Evolutionary conservation across 2,329 filamentous ascomycete genomes (phyloP), one percentile per base, ranked within the genome.

Genomic region (Magnaporthiopsis rhizophila): DNA sequence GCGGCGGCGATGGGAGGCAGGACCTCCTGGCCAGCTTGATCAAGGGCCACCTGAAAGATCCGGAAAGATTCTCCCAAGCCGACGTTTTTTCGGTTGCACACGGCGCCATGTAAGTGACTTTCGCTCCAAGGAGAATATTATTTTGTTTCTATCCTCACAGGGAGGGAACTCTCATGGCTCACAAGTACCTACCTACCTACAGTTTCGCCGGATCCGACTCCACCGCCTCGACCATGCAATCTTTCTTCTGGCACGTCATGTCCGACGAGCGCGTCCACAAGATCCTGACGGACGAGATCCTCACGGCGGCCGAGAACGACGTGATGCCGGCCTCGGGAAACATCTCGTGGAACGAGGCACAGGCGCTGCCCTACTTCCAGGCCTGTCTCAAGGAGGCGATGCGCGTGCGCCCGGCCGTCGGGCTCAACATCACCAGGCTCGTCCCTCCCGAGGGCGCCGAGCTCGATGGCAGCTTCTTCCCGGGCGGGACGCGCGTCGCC

Each of bases 141-240:
- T 36, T 36, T 3, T 34, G 59, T 28, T 57, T 53, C 32, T 36
- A 7, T 36, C 34, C 11, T 8, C 32, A 34, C 32, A 34, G 4
- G 9, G 32, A 4, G 32, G 9, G 5, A 34, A 9, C 32, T 9
- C 32, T 34, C 9, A 9, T 34, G 9, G 32, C 32, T 34, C 32
- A 34, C 32, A 34, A 9, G 32, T 34, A 9, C n/a, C n/a, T n/a
- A n/a, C 24, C 24, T 63, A 11, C 36, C 7, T 6, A 30, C 66
- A 84, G 81, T 67, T 83, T 86, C 69, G 83, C 84, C 21, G 85
- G 85, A 32, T 85, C 84, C 26, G 84, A 87, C 72, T 85, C 84
- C 0, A 86, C 84, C 0, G 84, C 84, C 13, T 83, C 81, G 9
- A 83, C 81, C 0, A 84, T 84, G 81, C 81, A 84, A 67, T 83